Conservation (phyloP, 1,284 basidiomycete genomes). For the Cutaneotrichosporon mucoides region DNA sequence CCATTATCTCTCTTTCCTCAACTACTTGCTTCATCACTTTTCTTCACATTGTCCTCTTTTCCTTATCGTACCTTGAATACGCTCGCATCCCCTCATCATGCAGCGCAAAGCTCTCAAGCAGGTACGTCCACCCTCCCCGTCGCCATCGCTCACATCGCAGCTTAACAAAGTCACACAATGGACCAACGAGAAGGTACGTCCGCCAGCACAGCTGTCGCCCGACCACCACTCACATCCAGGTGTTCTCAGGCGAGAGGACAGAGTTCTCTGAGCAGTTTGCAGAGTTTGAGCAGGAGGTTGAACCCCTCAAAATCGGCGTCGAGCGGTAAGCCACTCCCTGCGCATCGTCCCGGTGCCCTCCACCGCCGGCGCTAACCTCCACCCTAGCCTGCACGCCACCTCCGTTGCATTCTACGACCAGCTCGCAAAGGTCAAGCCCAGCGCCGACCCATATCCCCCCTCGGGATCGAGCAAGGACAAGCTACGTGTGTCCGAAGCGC, state of each 20-base stretch:
- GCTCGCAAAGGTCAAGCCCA: slow-evolving; percentile 42
- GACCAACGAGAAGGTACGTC: slow-evolving; percentile 44
- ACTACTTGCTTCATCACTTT: too few species aligned
- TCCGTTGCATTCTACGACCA: slow-evolving; percentile 42
- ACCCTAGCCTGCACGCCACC: slow-evolving; percentile 42
- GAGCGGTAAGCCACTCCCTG: slow-evolving; percentile 54
- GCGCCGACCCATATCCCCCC: slow-evolving; percentile 43
- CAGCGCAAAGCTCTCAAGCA: slow-evolving; percentile 47
- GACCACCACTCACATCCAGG: slow-evolving; percentile 41
- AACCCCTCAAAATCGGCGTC: slow-evolving; percentile 61
- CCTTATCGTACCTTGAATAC: too few species aligned
- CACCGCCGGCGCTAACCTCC: background rate
- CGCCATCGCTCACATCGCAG: slow-evolving; percentile 18
- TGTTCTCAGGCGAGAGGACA: slow-evolving; percentile 63
- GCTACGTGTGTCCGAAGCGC: slow-evolving; percentile 62
- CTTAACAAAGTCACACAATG: slow-evolving; percentile 48
- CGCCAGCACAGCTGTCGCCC: too few species aligned
- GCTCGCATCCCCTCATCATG: slow-evolving; percentile 23
- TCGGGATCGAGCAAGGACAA: slow-evolving; percentile 41
- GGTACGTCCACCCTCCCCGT: slow-evolving; percentile 20
- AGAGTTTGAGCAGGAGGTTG: slow-evolving; percentile 66
- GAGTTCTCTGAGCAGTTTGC: slow-evolving; percentile 61
- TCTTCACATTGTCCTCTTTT: too few species aligned
- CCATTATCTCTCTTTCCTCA: too few species aligned
- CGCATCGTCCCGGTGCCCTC: background rate